These are phyloP conservation scores for Aspergillus aculeatinus DNA, from an alignment of 2,329 filamentous ascomycete genomes.

Conservation along the genomic window DNA sequence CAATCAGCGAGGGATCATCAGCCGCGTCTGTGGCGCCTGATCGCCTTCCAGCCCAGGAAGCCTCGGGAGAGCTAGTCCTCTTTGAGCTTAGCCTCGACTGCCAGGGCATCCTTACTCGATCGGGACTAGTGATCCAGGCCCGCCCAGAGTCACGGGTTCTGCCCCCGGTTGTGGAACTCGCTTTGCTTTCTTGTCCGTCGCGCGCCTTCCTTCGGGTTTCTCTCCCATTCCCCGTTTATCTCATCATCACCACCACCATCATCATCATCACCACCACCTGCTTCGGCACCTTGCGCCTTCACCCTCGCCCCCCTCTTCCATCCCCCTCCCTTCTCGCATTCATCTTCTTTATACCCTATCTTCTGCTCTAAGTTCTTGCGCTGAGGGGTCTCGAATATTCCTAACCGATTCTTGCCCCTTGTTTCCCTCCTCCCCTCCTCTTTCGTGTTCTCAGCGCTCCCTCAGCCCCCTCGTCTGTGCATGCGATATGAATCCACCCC, in stretches of 20 bases:
- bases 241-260: conserved; percentile 20
- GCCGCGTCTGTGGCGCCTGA: conserved; percentile 24
- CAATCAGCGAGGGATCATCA: conserved; percentile 20
- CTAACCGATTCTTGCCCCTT: conserved; percentile 8
- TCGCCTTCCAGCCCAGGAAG: conserved; percentile 28
- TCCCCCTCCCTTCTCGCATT: conserved; percentile 5
- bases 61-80: conserved; percentile 38
- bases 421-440: conserved; percentile 3
- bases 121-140: conserved; percentile 30
- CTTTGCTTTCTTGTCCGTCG: conserved; percentile 1
- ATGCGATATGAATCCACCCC: conserved; percentile 40
- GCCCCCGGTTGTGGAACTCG: conserved; percentile 24
- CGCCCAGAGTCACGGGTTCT: conserved; percentile 38
- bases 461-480: conserved; percentile 7
- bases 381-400: neutral
- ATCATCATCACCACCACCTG: conserved; percentile 18
- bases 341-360: conserved; percentile 7
- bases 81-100: conserved; percentile 20
- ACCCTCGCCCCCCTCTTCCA: conserved; percentile 2
- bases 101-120: conserved; percentile 21
- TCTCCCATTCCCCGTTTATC: conserved; percentile 9
- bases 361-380: neutral
- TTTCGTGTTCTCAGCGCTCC: conserved; percentile 5
- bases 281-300: neutral
- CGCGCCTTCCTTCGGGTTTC: neutral